A percentile compares a stretch with the other conserved stretches of the same genome.
phyloP scores from a whole-genome alignment of 2,329 filamentous ascomycete genomes.

The Gnomoniopsis sp. region DNA sequence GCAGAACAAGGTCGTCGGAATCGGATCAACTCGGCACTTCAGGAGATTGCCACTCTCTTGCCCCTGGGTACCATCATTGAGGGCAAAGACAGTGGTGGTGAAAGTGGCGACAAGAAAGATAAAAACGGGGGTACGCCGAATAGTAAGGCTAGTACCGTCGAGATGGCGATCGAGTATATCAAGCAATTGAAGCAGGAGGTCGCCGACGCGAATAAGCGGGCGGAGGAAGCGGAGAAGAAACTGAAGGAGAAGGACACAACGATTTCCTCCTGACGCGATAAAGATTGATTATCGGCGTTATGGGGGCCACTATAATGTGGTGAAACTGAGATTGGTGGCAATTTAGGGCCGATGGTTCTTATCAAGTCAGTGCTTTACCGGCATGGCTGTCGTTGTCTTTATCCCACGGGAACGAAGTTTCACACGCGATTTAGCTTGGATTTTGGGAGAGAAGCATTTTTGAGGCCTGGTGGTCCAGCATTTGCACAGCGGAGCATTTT shows the following conservation, averaged over 20 bases:
- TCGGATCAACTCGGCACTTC: slow-evolving; percentile 88
- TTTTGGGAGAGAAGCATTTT: not conserved
- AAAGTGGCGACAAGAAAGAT: slow-evolving; percentile 44
- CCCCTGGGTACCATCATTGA: slow-evolving; percentile 39
- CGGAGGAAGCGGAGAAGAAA: slow-evolving; percentile 64
- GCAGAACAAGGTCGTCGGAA: slow-evolving; percentile 95
- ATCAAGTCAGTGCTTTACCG: not conserved
- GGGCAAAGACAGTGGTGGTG: slow-evolving; percentile 39
- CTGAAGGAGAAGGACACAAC: slow-evolving; percentile 29
- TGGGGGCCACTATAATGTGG: not conserved
- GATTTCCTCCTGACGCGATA: not conserved
- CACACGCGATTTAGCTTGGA: not conserved
- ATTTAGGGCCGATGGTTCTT: not conserved
- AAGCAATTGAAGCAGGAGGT: slow-evolving; percentile 76
- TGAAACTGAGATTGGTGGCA: not conserved
- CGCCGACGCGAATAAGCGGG: slow-evolving; percentile 58
- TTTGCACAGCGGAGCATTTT: not conserved
- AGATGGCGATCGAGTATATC: slow-evolving; percentile 94
- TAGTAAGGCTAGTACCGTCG: slow-evolving; percentile 97
- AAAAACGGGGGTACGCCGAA: slow-evolving; percentile 54
- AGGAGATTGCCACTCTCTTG: slow-evolving; percentile 86
- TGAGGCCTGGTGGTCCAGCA: not conserved
- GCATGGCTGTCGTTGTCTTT: not conserved
- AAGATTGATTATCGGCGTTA: not conserved
- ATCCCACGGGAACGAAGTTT: not conserved